Evolutionary conservation across 2,329 filamentous ascomycete genomes (phyloP), one percentile per base, ranked within the genome.

Genomic region (Verticillium isaacii): DNA sequence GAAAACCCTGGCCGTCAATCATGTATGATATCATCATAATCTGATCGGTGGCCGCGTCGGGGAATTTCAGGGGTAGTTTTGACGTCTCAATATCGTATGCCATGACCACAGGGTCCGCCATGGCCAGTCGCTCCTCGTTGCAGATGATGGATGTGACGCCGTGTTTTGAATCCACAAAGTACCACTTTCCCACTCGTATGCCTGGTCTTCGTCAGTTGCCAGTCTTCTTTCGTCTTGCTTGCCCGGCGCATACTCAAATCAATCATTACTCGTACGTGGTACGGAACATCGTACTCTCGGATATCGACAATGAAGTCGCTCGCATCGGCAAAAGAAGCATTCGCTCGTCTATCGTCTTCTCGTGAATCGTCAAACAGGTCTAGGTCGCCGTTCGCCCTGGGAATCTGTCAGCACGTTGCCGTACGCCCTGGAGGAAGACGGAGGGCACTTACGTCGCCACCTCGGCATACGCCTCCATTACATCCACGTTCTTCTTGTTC

Each of bases 1-100:
- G 82, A 69, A 98, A 99, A 5, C 95, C 95, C 76, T 97, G 93
- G 0, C 95, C 96, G 69, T 99, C 95, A 70, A 99, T 98, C 96
- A 99, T 99, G 80, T 99, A 99, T 36, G 96, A 99, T 74, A 99
- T 94, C 95, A 99, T 99, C 93, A 99, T 99, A 72, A 99, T 90
- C 74, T 97, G 94, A 77, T 99, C 95, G 65, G 97, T 89, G 4
- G 93, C 85, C 1, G 95, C 89, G 72, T 99, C 96, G 32, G 95
- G 96, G 69, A 99, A 99, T 75, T 99, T 99, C 60, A 99, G 81
- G 1, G 96, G 95, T 17, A 95, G 81, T 72, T 99, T 99, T 5
- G 92, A 94, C 2, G 95, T 99, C 77, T 99, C 95, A 71, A 99
- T 99, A 87, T 99, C 95, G 77, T 89, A 99, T n/a, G 95, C 95